Percentiles rank a stretch among this genome's conserved stretches.
Conservation (phyloP, 2,329 filamentous ascomycete species). For the Aspergillus pseudoglaucus region DNA sequence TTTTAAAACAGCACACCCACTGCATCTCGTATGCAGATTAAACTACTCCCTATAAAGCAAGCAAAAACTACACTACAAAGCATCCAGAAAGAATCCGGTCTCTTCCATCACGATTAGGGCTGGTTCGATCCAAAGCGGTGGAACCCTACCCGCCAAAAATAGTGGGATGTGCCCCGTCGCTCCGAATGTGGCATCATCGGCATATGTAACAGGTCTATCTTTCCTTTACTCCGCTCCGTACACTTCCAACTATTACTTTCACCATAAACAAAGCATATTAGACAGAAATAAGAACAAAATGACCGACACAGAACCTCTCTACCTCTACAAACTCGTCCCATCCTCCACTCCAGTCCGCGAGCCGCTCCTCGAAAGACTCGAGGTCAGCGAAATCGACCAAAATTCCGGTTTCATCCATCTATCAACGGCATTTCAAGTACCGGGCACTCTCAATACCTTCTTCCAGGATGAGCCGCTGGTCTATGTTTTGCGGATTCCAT, state of each 20-base stretch:
- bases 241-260: background rate
- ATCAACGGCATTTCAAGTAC: constrained; percentile 31
- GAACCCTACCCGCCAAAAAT: too few relatives aligned
- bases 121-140: too few relatives aligned
- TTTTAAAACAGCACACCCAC: too few relatives aligned
- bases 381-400: constrained; percentile 32
- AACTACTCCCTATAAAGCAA: too few relatives aligned
- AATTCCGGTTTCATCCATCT: constrained; percentile 34
- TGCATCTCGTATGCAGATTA: too few relatives aligned
- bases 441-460: constrained; percentile 33
- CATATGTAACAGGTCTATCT: too few relatives aligned
- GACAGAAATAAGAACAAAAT: constrained; percentile 7
- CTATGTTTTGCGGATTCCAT: constrained; percentile 33
- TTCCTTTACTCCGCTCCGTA: background rate
- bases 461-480: constrained; percentile 32
- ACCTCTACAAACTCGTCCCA: constrained; percentile 35
- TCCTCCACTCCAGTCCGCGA: constrained; percentile 29
- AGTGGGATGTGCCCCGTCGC: too few relatives aligned
- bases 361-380: constrained; percentile 29
- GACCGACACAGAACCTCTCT: constrained; percentile 21
- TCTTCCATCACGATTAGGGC: too few relatives aligned
- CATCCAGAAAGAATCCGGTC: too few relatives aligned
- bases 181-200: too few relatives aligned
- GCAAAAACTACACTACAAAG: too few relatives aligned
- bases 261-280: background rate